phyloP scores from a whole-genome alignment of 148 eudicot genomes.

The Rhododendron mucronatum region DNA sequence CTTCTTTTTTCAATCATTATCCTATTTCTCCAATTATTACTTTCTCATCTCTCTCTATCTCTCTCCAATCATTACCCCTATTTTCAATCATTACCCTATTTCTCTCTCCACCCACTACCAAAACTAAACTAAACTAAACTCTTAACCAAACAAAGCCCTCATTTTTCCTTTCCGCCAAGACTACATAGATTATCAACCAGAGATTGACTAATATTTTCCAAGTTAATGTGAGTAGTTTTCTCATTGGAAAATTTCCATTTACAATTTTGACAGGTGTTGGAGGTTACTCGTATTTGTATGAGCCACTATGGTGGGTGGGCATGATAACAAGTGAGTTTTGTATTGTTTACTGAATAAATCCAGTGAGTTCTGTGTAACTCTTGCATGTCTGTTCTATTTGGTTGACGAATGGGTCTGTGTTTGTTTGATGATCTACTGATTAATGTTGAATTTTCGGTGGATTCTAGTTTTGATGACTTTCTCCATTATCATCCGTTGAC shows the following conservation, averaged over 20 bases:
- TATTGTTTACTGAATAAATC: background rate
- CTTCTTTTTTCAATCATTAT: too few relatives aligned
- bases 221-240: too few relatives aligned
- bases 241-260: slow-evolving; percentile 12
- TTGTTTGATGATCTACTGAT: background rate
- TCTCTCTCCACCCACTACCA: too few relatives aligned
- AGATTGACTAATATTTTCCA: background rate
- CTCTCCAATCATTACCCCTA: too few relatives aligned
- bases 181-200: background rate
- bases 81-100: too few relatives aligned
- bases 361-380: background rate
- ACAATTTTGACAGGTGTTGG: slow-evolving; percentile 56
- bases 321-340: slow-evolving; percentile 76
- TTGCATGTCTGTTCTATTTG: background rate
- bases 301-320: slow-evolving; percentile 93
- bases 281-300: slow-evolving; percentile 79
- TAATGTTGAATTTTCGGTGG: background rate
- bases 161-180: background rate
- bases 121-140: too few relatives aligned
- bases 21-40: too few relatives aligned
- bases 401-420: background rate
- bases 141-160: too few relatives aligned
- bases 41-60: too few relatives aligned
- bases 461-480: background rate
- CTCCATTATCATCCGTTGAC: background rate